These are phyloP conservation scores for Pontederia paniculata DNA, from an alignment of 176 grass and related monocot genomes.

Conservation along the genomic window DNA sequence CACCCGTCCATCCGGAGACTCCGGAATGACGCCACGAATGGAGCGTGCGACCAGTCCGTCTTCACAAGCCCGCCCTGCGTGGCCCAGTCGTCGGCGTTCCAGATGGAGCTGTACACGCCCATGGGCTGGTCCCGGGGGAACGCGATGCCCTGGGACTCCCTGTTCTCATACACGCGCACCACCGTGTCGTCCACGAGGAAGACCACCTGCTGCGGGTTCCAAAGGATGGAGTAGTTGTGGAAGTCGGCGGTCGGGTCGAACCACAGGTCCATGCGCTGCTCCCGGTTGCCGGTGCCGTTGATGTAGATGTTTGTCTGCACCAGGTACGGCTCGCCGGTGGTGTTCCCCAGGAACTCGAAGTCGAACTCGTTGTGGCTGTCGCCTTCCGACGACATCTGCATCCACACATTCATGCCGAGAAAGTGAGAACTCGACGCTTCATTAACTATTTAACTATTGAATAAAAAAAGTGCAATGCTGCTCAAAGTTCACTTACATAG, in stretches of 20 bases:
- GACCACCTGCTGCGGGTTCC: constrained; percentile 83
- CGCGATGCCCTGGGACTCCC: background rate
- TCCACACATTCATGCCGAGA: fast-evolving
- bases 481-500: constrained; percentile 47
- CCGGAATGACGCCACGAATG: constrained; percentile 61
- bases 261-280: constrained; percentile 98
- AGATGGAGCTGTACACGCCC: constrained; percentile 91
- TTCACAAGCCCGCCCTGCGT: constrained; percentile 89
- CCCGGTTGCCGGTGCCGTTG: constrained; percentile 70
- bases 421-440: no score
- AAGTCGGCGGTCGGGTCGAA: constrained; percentile 67
- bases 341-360: constrained; percentile 93
- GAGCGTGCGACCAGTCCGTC: constrained; percentile 96
- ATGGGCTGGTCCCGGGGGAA: constrained; percentile 80
- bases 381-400: constrained; percentile 59
- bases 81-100: constrained; percentile 99
- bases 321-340: constrained; percentile 75
- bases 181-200: constrained; percentile 92
- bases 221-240: constrained; percentile 53
- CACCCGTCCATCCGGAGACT: constrained; percentile 71
- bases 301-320: constrained; percentile 98
- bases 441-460: no score
- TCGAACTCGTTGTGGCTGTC: constrained; percentile 96
- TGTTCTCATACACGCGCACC: constrained; percentile 77
- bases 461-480: background rate